Evolutionary conservation across 2,329 filamentous ascomycete species (phyloP).

Genomic region (Cordyceps fumosorosea): DNA sequence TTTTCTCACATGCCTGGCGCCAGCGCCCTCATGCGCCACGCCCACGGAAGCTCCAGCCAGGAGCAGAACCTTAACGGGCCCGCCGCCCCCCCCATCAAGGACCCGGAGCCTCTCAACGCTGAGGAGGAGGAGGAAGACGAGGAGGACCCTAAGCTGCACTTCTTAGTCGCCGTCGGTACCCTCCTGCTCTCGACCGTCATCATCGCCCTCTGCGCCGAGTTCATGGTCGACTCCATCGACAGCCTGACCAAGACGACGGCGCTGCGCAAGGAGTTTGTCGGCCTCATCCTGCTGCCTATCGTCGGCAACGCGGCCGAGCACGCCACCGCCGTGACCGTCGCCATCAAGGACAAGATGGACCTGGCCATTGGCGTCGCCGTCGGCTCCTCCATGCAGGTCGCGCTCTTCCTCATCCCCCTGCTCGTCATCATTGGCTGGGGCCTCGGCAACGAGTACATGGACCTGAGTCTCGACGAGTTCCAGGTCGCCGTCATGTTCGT

Average conservation of each 20-base stretch:
- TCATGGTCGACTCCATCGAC: slow-evolving; percentile 68
- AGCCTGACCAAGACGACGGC: slow-evolving; percentile 53
- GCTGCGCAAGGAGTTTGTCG: slow-evolving; percentile 68
- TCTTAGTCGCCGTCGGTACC: slow-evolving; percentile 64
- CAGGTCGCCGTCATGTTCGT: slow-evolving; percentile 83
- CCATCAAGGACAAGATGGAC: slow-evolving; percentile 81
- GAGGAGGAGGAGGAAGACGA: slow-evolving; percentile 61
- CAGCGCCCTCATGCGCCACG: slow-evolving; percentile 26
- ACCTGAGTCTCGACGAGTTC: slow-evolving; percentile 79
- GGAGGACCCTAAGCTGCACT: slow-evolving; percentile 68
- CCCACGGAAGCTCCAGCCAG: slow-evolving; percentile 22
- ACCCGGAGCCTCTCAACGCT: slow-evolving; percentile 20
- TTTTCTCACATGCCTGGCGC: slow-evolving; percentile 32
- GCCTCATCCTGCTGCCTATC: slow-evolving; percentile 72
- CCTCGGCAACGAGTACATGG: slow-evolving; percentile 66
- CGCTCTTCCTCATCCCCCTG: slow-evolving; percentile 70
- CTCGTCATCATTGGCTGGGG: slow-evolving; percentile 75
- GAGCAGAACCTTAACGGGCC: slow-evolving; percentile 38
- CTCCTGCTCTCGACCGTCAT: slow-evolving; percentile 68
- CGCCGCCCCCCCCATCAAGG: slow-evolving; percentile 40
- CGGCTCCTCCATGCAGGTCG: slow-evolving; percentile 74
- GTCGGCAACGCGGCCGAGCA: slow-evolving; percentile 82
- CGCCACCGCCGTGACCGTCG: slow-evolving; percentile 72
- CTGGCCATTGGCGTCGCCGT: slow-evolving; percentile 74
- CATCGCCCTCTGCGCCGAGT: slow-evolving; percentile 76